Conservation (phyloP, 192 early-diverging fungal genomes). For the Podila epicladia region DNA sequence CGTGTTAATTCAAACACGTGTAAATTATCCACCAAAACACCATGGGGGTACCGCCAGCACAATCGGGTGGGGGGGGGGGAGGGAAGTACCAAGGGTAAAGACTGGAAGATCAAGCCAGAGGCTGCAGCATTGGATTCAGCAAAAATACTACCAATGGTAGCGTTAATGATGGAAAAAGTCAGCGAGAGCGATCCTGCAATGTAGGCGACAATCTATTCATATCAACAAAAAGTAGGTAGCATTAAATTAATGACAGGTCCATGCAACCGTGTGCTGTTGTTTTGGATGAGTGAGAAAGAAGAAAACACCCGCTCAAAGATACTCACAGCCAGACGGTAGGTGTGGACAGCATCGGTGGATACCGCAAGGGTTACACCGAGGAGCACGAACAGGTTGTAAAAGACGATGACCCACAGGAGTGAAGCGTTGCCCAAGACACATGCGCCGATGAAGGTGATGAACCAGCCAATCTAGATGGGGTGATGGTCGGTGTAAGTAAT, state of each 20-base stretch:
- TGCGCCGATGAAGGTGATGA: constrained; percentile 51
- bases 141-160: neutral
- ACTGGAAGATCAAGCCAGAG: constrained; percentile 51
- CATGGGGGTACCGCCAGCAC: no score
- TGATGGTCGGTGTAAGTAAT: no score
- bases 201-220: constrained; percentile 42
- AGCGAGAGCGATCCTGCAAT: constrained; percentile 24
- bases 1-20: neutral
- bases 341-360: constrained; percentile 27
- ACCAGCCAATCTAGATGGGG: constrained; percentile 53
- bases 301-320: neutral
- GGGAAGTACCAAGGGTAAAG: constrained; percentile 34
- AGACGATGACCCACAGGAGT: constrained; percentile 52
- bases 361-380: constrained; percentile 37
- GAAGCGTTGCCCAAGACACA: constrained; percentile 19
- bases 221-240: neutral
- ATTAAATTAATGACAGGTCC: constrained; percentile 2
- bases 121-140: constrained; percentile 28
- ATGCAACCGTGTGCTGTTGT: neutral
- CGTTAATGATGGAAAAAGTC: constrained; percentile 5
- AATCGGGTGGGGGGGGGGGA: no score
- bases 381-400: constrained; percentile 56
- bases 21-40: constrained; percentile 8
- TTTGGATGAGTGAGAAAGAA: neutral
- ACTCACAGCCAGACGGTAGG: constrained; percentile 51